Evolutionary conservation across 2,329 filamentous ascomycete genomes (phyloP).

Genomic region (Hypoxylon sp.): DNA sequence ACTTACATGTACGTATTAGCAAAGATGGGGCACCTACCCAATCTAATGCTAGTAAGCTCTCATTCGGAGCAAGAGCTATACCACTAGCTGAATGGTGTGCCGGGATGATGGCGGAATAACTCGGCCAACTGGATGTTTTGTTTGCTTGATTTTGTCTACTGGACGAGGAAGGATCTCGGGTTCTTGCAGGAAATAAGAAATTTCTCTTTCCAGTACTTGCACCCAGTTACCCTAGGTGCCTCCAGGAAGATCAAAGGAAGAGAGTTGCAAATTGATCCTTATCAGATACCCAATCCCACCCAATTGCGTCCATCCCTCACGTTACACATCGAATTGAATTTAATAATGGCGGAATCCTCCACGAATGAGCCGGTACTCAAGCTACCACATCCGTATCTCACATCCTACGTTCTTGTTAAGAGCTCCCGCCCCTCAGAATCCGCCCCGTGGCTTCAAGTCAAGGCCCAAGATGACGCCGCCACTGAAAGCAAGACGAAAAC

Average conservation of each 20-base stretch:
- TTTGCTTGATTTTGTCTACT: background rate
- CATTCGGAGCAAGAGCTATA: constrained; percentile 14
- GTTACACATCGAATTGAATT: constrained; percentile 13
- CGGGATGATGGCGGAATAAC: constrained; percentile 31
- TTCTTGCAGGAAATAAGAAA: constrained; percentile 25
- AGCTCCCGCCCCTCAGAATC: constrained; percentile 49
- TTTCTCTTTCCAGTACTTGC: constrained; percentile 11
- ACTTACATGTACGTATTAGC: background rate
- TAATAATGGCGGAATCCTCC: constrained; percentile 47
- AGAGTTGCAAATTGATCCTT: constrained; percentile 12
- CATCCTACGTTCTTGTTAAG: constrained; percentile 61
- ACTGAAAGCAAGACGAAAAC: constrained; percentile 47
- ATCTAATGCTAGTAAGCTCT: constrained; percentile 10
- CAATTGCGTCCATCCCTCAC: constrained; percentile 7
- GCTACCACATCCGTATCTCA: constrained; percentile 66
- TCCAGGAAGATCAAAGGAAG: constrained; percentile 6
- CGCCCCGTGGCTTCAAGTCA: constrained; percentile 57
- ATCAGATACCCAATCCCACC: constrained; percentile 21
- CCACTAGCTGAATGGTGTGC: constrained; percentile 13
- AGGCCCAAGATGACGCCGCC: constrained; percentile 41
- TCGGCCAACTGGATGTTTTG: constrained; percentile 18
- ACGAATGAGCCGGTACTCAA: constrained; percentile 60
- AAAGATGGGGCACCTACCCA: constrained; percentile 13
- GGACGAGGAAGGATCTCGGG: constrained; percentile 2
- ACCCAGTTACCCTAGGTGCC: background rate